phyloP scores from a whole-genome alignment of 2,329 filamentous ascomycete genomes.

The Alternaria alternata region DNA sequence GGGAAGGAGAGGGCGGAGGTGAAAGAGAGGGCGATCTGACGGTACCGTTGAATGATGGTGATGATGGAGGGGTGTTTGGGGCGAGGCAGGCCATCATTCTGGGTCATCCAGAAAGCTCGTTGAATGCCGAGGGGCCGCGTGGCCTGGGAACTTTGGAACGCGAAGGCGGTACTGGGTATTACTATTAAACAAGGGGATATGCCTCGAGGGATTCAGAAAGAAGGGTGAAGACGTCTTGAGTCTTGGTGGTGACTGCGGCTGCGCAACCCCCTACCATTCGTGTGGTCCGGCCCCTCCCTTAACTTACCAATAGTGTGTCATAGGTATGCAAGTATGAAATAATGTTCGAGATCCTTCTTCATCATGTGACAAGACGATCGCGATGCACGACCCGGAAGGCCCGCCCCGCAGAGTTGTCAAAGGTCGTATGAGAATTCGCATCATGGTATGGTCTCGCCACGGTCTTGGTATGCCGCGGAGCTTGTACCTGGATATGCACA shows the following conservation, averaged over 20 bases:
- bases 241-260: background rate
- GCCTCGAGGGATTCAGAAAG: background rate
- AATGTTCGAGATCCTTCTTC: background rate
- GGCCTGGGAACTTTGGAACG: conserved; percentile 24
- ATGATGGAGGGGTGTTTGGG: conserved; percentile 18
- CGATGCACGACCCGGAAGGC: background rate
- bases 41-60: conserved; percentile 27
- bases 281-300: conserved; percentile 1
- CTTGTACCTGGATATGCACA: background rate
- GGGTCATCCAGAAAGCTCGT: conserved; percentile 28
- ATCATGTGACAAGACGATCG: background rate
- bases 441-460: background rate
- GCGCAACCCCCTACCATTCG: background rate
- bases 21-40: conserved; percentile 31
- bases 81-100: conserved; percentile 37
- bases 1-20: conserved; percentile 29
- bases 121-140: conserved; percentile 21
- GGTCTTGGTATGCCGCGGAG: background rate
- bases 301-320: background rate
- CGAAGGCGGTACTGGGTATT: conserved; percentile 6
- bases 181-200: conserved; percentile 3
- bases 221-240: background rate
- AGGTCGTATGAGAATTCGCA: background rate
- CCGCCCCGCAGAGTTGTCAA: background rate
- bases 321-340: background rate